phyloP scores from a whole-genome alignment of 2,329 filamentous ascomycete genomes.

The Penicillium sp. region DNA sequence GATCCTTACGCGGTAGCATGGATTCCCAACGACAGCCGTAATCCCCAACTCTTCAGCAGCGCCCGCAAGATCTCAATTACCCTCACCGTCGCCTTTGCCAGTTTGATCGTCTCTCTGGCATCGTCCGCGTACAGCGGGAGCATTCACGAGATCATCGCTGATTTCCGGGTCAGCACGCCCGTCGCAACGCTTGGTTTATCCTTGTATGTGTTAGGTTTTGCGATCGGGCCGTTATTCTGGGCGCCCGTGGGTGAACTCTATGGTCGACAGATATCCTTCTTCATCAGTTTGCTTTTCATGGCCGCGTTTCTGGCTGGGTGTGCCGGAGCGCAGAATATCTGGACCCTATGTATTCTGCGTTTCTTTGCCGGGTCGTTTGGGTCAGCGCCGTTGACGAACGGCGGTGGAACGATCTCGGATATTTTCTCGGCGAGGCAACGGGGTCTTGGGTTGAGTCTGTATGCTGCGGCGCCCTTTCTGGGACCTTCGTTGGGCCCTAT shows the following conservation, averaged over 20 bases:
- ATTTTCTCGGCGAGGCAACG: conserved; percentile 11
- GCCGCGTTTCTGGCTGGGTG: conserved; percentile 12
- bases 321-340: conserved; percentile 12
- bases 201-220: conserved; percentile 13
- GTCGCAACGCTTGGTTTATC: conserved; percentile 15
- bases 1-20: conserved; percentile 13
- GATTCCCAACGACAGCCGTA: conserved; percentile 11
- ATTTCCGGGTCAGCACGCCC: conserved; percentile 7
- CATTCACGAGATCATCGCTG: conserved; percentile 6
- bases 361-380: conserved; percentile 12
- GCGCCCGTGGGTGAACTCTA: conserved; percentile 10
- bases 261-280: conserved; percentile 13
- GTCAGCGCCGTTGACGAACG: conserved; percentile 9
- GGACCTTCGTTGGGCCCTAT: conserved; percentile 14
- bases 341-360: conserved; percentile 12
- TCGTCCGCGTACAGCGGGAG: conserved; percentile 14
- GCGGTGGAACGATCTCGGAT: conserved; percentile 12
- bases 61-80: conserved; percentile 10
- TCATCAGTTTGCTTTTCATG: conserved; percentile 6
- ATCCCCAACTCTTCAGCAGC: conserved; percentile 10
- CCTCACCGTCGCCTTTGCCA: conserved; percentile 3
- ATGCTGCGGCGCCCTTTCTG: conserved; percentile 11
- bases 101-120: conserved; percentile 11
- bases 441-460: conserved; percentile 8
- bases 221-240: conserved; percentile 13